Evolutionary conservation across 768 basidiomycete species (phyloP).

Genomic region (Lentinula sp.): DNA sequence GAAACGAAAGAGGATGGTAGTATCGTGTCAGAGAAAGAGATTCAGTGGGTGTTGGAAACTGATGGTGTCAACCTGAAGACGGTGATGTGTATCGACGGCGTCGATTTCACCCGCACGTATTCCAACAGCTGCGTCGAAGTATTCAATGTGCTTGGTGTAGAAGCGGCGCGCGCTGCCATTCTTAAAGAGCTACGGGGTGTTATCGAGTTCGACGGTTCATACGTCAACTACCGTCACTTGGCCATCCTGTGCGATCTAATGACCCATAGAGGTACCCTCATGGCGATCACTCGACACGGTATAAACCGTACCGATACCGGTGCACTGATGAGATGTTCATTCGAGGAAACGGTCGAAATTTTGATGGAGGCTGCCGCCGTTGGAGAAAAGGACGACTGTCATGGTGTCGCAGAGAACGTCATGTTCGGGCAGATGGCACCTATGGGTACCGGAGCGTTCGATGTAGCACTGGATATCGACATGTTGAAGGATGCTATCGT

Average conservation of each 20-base stretch:
- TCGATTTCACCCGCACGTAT: slow-evolving; percentile 88
- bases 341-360: slow-evolving; percentile 99
- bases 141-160: slow-evolving; percentile 92
- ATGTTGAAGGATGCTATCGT: slow-evolving; percentile 99
- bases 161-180: slow-evolving; percentile 91
- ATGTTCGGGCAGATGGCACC: slow-evolving; percentile 99
- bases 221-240: slow-evolving; percentile 97
- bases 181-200: slow-evolving; percentile 91
- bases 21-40: slow-evolving; percentile 55
- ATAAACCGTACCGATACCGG: slow-evolving; percentile 99
- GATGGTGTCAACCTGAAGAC: slow-evolving; percentile 94
- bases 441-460: slow-evolving; percentile 97
- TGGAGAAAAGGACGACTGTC: slow-evolving; percentile 97
- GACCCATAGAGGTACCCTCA: slow-evolving; percentile 91
- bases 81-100: slow-evolving; percentile 92
- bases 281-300: slow-evolving; percentile 99
- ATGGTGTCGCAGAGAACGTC: slow-evolving; percentile 98
- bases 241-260: slow-evolving; percentile 96
- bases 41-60: slow-evolving; percentile 97
- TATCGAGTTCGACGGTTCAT: slow-evolving; percentile 99
- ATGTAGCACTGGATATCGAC: slow-evolving; percentile 92
- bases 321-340: slow-evolving; percentile 96
- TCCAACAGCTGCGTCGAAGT: slow-evolving; percentile 97
- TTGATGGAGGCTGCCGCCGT: slow-evolving; percentile 98
- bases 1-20: slow-evolving; percentile 57